These are phyloP conservation scores for Leishmania gerbilli DNA, from an alignment of 208 protist species.

Conservation along the genomic window DNA sequence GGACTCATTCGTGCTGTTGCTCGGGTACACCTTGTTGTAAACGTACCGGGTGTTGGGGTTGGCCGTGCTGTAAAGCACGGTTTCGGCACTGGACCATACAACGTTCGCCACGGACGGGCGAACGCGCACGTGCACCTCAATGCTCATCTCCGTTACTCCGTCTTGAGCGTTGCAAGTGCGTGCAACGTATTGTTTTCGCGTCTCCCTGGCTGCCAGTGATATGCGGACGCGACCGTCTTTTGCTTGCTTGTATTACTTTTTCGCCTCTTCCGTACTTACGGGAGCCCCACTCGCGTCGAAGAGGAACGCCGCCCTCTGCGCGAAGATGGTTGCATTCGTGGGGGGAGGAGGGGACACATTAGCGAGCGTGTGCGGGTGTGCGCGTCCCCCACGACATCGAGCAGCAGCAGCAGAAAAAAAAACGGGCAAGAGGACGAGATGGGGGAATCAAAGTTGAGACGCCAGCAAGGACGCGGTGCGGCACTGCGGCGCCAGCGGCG, in stretches of 20 bases:
- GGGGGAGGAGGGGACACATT: background rate
- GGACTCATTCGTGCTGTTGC: slow-evolving; percentile 68
- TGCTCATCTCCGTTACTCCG: slow-evolving; percentile 52
- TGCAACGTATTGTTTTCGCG: background rate
- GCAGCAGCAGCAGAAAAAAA: background rate
- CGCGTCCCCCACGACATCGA: background rate
- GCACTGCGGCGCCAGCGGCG: background rate
- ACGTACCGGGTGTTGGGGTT: slow-evolving; percentile 81
- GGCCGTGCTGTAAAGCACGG: slow-evolving; percentile 80
- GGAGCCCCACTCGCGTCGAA: background rate
- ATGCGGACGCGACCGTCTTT: background rate
- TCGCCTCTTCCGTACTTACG: background rate
- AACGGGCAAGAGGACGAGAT: background rate
- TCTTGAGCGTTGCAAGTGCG: background rate
- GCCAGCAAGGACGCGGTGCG: background rate
- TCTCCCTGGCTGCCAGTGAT: background rate
- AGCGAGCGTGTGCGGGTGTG: background rate
- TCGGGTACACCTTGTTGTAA: slow-evolving; percentile 88
- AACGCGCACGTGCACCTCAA: slow-evolving; percentile 89
- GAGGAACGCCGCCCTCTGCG: background rate
- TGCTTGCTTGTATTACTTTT: background rate
- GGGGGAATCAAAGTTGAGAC: background rate
- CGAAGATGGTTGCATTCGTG: background rate
- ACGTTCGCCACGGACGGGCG: slow-evolving; percentile 57
- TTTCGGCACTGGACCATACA: slow-evolving; percentile 85